phyloP scores from a whole-genome alignment of 2,329 filamentous ascomycete genomes.

The Aspergillus thermomutatus region DNA sequence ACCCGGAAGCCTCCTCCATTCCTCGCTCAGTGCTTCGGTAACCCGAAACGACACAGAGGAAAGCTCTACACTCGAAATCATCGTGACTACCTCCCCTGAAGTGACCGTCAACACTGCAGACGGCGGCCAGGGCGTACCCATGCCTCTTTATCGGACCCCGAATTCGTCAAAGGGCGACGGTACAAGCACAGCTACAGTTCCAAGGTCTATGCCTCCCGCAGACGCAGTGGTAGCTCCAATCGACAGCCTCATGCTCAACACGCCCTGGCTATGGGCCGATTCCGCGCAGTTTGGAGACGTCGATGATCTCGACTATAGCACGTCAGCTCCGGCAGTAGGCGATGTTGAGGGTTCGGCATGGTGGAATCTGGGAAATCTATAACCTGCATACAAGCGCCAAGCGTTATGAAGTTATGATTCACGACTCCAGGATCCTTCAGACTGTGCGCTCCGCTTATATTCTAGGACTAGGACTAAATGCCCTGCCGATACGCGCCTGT shows the following conservation, averaged over 20 bases:
- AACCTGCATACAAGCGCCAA: conserved; percentile 1
- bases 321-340: conserved; percentile 25
- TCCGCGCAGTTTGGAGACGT: conserved; percentile 30
- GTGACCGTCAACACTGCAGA: conserved; percentile 52
- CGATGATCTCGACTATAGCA: conserved; percentile 28
- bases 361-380: conserved; percentile 37
- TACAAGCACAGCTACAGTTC: neutral
- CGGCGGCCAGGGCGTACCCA: conserved; percentile 50
- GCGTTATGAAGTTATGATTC: neutral
- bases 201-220: neutral
- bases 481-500: neutral
- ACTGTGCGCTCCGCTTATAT: neutral
- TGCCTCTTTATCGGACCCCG: conserved; percentile 22
- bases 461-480: neutral
- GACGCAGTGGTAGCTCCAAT: conserved; percentile 30
- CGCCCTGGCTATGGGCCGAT: conserved; percentile 35
- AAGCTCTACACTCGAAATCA: conserved; percentile 46
- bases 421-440: neutral
- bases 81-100: conserved; percentile 51
- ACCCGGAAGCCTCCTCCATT: conserved; percentile 41
- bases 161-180: neutral
- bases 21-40: conserved; percentile 37
- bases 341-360: conserved; percentile 32
- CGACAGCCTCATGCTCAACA: conserved; percentile 35
- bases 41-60: conserved; percentile 33